Base-by-base conservation (phyloP, 1,139 yeast genomes). In the Lodderomyces beijingensis region DNA sequence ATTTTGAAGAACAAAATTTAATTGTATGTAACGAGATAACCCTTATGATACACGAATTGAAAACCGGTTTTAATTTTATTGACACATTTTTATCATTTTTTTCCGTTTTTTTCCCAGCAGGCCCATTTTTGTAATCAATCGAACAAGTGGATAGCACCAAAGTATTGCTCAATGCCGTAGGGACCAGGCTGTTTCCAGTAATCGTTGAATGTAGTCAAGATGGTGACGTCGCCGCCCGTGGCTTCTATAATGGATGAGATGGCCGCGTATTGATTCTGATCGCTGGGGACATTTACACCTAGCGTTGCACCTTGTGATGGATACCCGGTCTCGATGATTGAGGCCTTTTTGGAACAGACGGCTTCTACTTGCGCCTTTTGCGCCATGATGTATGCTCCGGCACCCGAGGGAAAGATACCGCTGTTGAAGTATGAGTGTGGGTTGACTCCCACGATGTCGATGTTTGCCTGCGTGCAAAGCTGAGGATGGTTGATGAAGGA, bases 151-250 rank as follows among this genome's bases (percentile, higher is more conserved):
- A 78, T 65, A 40, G 77, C 66, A 47, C 96, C 96, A 49, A 88
- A 88, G 37, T 77, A 77, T 61, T 86, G 95, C 60, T 88, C 96
- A 50, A 88, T 79, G 43, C 80, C 82, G 55, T 84, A 79, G 3
- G 74, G 70, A 37, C 96, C 96, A 18, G 95, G 89, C n/a, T 55
- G 49, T 57, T 88, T 88, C 96, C 96, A 88, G 59, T 59, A 68
- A 55, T 88, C 96, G 51, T 88, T 68, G 57, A 59, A 86, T 11
- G 88, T 77, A 13, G 94, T 77, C 48, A 88, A 69, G 40, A 88
- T 74, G 4, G 89, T 81, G 31, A 77, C 75, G 31, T 79, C 77
- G 30, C 74, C 65, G 29, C 77, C 76, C 32, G 80, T 61, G 29
- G 65, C 70, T 16, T 73, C 62, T 32, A 86, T 59, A 28, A 85